Conservation (phyloP, 768 basidiomycete species). For the Terana coerulea region DNA sequence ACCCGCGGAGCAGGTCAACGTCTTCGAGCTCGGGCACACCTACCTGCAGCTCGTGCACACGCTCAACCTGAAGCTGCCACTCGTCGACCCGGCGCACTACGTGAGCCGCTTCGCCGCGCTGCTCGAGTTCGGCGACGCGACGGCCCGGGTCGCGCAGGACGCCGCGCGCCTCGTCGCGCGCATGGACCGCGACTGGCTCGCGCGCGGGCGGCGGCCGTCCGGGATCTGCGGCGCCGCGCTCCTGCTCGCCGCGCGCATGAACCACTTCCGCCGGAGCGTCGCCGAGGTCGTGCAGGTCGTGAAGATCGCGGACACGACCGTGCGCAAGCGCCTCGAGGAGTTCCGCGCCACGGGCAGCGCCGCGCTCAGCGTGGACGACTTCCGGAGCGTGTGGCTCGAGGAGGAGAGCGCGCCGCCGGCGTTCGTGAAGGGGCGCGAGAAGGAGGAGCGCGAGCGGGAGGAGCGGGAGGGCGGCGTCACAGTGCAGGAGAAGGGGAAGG, state of each 20-base stretch:
- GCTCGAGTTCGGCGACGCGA: constrained; percentile 95
- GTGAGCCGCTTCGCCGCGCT: constrained; percentile 93
- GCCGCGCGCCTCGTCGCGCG: constrained; percentile 91
- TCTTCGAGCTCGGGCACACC: constrained; percentile 94
- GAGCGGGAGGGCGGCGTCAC: constrained; percentile 27
- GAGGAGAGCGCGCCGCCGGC: constrained; percentile 92
- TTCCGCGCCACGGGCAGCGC: constrained; percentile 91
- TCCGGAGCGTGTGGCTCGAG: constrained; percentile 85
- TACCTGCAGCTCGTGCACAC: constrained; percentile 92
- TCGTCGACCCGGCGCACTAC: constrained; percentile 95
- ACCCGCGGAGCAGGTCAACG: constrained; percentile 68
- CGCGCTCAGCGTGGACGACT: constrained; percentile 81
- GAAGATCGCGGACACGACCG: constrained; percentile 95
- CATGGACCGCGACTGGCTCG: constrained; percentile 98
- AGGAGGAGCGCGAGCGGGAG: constrained; percentile 54
- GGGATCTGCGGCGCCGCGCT: constrained; percentile 97
- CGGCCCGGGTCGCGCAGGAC: constrained; percentile 86
- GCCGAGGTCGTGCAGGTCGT: constrained; percentile 98
- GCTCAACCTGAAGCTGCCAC: constrained; percentile 78
- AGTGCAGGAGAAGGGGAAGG: constrained; percentile 28
- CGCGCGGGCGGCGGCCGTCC: constrained; percentile 89
- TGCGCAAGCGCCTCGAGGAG: constrained; percentile 91
- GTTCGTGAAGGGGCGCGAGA: constrained; percentile 72
- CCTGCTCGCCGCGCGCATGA: constrained; percentile 95
- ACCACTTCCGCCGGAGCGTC: constrained; percentile 89